Percentiles rank a stretch among this genome's conserved stretches.
These are phyloP conservation scores for Drosera spatulata DNA, from an alignment of 179 eudicot genomes.

Conservation along the genomic window DNA sequence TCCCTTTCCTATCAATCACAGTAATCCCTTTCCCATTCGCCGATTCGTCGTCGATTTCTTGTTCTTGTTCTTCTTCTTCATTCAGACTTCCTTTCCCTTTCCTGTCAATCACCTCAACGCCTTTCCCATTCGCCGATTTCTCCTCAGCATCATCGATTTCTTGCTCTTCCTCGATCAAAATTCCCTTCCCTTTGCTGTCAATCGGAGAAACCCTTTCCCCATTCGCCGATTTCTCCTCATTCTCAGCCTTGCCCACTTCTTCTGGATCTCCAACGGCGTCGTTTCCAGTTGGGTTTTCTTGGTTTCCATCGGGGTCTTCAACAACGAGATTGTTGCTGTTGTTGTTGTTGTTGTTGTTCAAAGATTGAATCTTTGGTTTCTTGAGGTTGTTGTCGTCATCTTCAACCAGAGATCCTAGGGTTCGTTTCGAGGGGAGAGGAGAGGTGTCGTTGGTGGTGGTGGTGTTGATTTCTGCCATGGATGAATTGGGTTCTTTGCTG, in stretches of 20 bases:
- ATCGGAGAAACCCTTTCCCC: slow-evolving; percentile 15
- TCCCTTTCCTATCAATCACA: slow-evolving; percentile 8
- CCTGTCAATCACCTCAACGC: slow-evolving; percentile 27
- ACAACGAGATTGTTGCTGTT: not conserved
- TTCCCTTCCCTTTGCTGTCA: slow-evolving; percentile 44
- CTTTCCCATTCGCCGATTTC: slow-evolving; percentile 19
- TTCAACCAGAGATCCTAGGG: no score
- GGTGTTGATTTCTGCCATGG: no score
- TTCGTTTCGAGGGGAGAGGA: no score
- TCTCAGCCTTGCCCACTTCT: slow-evolving; percentile 7
- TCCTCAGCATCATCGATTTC: slow-evolving; percentile 16
- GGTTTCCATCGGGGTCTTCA: no score
- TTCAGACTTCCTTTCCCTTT: slow-evolving; percentile 12
- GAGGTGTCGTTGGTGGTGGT: no score
- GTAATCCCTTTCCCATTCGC: no score
- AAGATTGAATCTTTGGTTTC: slow-evolving; percentile 22
- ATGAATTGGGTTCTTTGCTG: no score
- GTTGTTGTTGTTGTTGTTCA: not conserved
- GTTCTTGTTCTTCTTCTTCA: no score
- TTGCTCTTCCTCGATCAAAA: slow-evolving; percentile 11
- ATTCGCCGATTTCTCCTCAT: slow-evolving; percentile 15
- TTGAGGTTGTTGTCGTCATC: not conserved
- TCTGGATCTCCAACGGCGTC: not conserved
- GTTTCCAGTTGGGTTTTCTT: no score
- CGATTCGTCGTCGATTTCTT: no score